Evolutionary conservation across 2,329 filamentous ascomycete species (phyloP), one percentile per base, ranked within the genome.

Genomic region (Escovopsis sp.): DNA sequence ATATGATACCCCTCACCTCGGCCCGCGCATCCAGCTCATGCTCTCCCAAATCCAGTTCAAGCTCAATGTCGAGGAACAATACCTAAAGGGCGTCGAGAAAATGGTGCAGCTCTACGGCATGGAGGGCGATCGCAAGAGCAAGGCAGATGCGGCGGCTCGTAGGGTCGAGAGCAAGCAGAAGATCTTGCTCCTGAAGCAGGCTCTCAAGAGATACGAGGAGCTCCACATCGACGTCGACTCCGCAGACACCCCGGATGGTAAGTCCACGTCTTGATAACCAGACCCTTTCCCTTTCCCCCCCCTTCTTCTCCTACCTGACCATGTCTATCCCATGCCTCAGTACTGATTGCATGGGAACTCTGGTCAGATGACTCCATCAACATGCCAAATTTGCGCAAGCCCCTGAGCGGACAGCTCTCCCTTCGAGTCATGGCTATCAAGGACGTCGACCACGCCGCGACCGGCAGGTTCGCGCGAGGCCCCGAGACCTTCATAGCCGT

Each of bases 41-140:
- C 70, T 98, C 57, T 94, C 91, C 39, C 91, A 98, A 63, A 81
- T 98, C 49, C 87, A 96, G 63, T 98, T 98, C 70, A 98, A 98
- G 68, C 75, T 98, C 47, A 94, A 91, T 51, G 91, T 98, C 26
- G 91, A 98, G 62, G 94, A 95, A 60, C 91, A 98, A 65, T 98
- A 98, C 64, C 87, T 96, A 51, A 93, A 94, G 57, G 91, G 91
- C 48, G 91, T 98, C 53, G 91, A 98, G 64, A 98, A 98, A 69
- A 96, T 98, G 91, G 85, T 95, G 38, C 86, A 91, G 60, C 71
- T 98, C 33, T 98, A 98, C 59, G 81, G 91, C 59, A 91, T 96
- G 74, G 91, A 96, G 61, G 89, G 91, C 28, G 91, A 98, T 59
- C 80, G 88, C 53, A 95, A 94, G 70, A 96, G 89, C 66, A 85